phyloP scores from a whole-genome alignment of 2,329 filamentous ascomycete species.

The Trichoderma endophyticum region DNA sequence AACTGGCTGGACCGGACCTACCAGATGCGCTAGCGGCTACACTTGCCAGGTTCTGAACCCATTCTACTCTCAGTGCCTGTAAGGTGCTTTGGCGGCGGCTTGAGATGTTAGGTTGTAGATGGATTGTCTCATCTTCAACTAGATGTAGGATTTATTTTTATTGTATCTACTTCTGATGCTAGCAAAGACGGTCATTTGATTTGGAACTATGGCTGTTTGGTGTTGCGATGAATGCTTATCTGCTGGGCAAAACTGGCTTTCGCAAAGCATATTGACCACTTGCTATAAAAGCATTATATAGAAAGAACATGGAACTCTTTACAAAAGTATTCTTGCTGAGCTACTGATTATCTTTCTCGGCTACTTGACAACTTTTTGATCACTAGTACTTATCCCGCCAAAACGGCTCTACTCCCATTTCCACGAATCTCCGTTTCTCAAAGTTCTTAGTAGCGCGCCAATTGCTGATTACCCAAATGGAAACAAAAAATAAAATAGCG shows the following conservation, averaged over 20 bases:
- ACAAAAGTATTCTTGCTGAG: not conserved
- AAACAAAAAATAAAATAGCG: not conserved
- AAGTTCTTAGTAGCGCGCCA: not conserved
- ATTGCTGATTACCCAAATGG: not conserved
- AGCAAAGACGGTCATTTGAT: not conserved
- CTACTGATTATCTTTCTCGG: not conserved
- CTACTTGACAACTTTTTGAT: not conserved
- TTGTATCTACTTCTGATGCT: not conserved
- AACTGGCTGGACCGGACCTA: slow-evolving; percentile 34
- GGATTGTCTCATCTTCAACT: not conserved
- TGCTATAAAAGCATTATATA: not conserved
- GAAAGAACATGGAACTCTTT: not conserved
- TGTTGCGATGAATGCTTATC: not conserved
- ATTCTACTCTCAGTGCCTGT: slow-evolving; percentile 43
- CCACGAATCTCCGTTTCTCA: not conserved
- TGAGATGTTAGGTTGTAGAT: not conserved
- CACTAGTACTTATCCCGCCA: not conserved
- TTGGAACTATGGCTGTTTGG: not conserved
- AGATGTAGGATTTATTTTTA: not conserved
- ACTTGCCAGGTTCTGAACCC: slow-evolving; percentile 39
- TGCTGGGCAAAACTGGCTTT: not conserved
- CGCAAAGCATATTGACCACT: not conserved
- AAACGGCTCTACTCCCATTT: not conserved
- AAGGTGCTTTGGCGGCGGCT: slow-evolving; percentile 13
- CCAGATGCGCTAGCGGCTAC: slow-evolving; percentile 32